phyloP scores from a whole-genome alignment of 2,329 filamentous ascomycete species.

The Clarireedia hainanense region DNA sequence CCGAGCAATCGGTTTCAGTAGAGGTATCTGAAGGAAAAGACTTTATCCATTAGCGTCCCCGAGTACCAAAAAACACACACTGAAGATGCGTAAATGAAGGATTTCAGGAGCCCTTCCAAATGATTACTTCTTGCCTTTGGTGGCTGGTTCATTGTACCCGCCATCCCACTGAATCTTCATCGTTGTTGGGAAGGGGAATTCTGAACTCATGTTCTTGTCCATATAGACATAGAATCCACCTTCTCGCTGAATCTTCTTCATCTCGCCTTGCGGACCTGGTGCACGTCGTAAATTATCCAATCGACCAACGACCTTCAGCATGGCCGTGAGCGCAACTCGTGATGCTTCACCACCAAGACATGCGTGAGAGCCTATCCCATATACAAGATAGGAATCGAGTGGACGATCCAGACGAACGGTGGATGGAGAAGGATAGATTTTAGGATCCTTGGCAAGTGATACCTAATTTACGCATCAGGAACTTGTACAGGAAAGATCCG shows the following conservation, averaged over 20 bases:
- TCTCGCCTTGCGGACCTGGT: conserved; percentile 9
- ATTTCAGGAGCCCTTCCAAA: too few species aligned
- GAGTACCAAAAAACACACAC: too few species aligned
- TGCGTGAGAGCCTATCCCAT: conserved; percentile 53
- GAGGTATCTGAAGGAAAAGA: too few species aligned
- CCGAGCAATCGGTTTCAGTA: too few species aligned
- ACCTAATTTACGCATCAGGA: not conserved
- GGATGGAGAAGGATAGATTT: conserved; percentile 52
- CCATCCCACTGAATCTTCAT: conserved; percentile 21
- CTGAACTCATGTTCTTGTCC: conserved; percentile 39
- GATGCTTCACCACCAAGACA: conserved; percentile 50
- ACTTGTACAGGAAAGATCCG: not conserved
- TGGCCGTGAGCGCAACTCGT: conserved; percentile 44
- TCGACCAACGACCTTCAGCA: conserved; percentile 28
- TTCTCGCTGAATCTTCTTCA: conserved; percentile 10
- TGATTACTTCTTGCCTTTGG: too few species aligned
- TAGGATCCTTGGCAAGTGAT: conserved; percentile 34
- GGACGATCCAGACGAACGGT: conserved; percentile 55
- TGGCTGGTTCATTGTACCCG: conserved; percentile 7
- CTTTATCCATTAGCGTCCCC: too few species aligned
- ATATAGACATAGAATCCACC: conserved; percentile 12
- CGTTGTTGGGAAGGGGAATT: conserved; percentile 38
- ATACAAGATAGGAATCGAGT: conserved; percentile 55
- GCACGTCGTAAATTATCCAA: conserved; percentile 12
- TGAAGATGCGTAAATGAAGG: too few species aligned